Base-by-base conservation (phyloP, 306 rosid genomes). In the Alnus rubra region DNA sequence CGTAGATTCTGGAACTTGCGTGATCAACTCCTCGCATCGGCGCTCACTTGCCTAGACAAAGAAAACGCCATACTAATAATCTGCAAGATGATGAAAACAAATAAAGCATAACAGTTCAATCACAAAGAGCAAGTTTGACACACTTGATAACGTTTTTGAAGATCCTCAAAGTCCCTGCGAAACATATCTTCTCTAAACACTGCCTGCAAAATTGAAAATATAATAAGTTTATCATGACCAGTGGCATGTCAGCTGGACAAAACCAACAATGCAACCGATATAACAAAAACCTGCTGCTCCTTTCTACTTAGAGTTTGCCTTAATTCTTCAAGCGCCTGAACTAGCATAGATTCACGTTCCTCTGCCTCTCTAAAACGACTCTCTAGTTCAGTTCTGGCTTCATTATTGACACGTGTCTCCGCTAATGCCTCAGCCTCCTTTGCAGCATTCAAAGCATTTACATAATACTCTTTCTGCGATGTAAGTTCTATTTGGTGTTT, bases 1-100 rank as follows among this genome's bases (percentile, higher is more conserved):
- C 23, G 99, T 96, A 74, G 99, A 93, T 74, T 96, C 99, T 33
- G 99, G 99, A 80, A 96, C 98, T 89, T 96, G 99, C 0, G 97
- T 93, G 72, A 96, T 86, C 89, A 96, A 79, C 78, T 96, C 99
- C 84, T 96, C 99, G 79, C 98, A 91, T 31, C 99, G 94, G 47
- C 99, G 92, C 85, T 96, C 99, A 87, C 99, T 96, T 78, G 96
- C 98, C 99, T 96, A 77, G 68, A 76, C 65, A 71, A 86, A 81
- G 75, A 62, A 86, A 64, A 39, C 68, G 28, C 60, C 75, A 80
- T 47, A 56, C 81, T 75, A 84, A 78, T 9, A 77, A 72, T 80
- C 76, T 51, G 73, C 71, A 82, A 78, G 18, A 31, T 7, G 78
- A 42, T 64, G 74, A 23, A 71, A 76, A 64, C 76, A 78, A 42